phyloP scores from a whole-genome alignment of 1,139 yeast genomes.

The Yamadazyma sp. region DNA sequence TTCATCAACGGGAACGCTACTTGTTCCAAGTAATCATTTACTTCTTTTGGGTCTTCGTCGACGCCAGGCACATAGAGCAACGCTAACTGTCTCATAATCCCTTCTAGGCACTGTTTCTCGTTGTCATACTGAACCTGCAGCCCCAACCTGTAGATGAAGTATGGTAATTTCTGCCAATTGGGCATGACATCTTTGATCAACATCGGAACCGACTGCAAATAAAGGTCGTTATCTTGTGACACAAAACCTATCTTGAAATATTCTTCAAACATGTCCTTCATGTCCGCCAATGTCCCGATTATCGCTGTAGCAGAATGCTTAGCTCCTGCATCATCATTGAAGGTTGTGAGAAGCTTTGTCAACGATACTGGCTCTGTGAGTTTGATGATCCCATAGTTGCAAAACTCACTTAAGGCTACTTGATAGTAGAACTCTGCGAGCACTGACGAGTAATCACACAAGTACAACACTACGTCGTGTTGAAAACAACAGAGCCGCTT shows the following conservation, averaged over 20 bases:
- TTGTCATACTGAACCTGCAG: constrained; percentile 59
- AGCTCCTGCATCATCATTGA: neutral
- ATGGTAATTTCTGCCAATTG: constrained; percentile 60
- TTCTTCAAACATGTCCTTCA: constrained; percentile 78
- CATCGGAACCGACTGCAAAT: constrained; percentile 61
- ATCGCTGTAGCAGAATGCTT: constrained; percentile 11
- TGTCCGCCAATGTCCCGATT: constrained; percentile 33
- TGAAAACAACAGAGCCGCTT: constrained; percentile 80
- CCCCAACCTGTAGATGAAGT: constrained; percentile 64
- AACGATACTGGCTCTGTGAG: constrained; percentile 34
- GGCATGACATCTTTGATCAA: constrained; percentile 66
- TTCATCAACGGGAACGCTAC: constrained; percentile 67
- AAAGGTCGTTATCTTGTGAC: constrained; percentile 26
- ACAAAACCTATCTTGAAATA: constrained; percentile 62
- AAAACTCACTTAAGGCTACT: constrained; percentile 71
- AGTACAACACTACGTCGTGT: constrained; percentile 69
- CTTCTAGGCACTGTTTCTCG: constrained; percentile 68
- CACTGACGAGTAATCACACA: constrained; percentile 79
- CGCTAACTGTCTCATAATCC: constrained; percentile 68
- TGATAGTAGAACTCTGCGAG: constrained; percentile 78
- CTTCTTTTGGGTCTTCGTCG: constrained; percentile 23
- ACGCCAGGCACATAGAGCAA: constrained; percentile 72
- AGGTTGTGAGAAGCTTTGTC: constrained; percentile 8
- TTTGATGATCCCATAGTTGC: constrained; percentile 71
- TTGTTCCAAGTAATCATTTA: constrained; percentile 49